These are phyloP conservation scores for Massarina eburnea DNA, from an alignment of 2,329 filamentous ascomycete species.

Conservation along the genomic window DNA sequence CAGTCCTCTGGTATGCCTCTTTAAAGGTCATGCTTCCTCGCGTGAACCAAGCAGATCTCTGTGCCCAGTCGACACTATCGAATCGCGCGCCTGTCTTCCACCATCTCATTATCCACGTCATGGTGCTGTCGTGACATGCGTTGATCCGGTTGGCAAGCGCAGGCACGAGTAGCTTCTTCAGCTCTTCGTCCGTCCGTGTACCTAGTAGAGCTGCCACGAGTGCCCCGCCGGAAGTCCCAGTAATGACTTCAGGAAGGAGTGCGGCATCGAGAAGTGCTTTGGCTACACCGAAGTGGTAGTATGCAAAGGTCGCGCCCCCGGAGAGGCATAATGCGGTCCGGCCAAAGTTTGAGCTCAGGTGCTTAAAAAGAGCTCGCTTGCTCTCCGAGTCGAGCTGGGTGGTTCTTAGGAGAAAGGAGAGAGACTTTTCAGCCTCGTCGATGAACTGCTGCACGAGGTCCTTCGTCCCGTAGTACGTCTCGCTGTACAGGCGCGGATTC, in stretches of 20 bases:
- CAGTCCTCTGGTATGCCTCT: constrained; percentile 91
- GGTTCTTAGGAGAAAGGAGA: constrained; percentile 70
- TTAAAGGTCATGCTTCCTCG: constrained; percentile 89
- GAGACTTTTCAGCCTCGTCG: constrained; percentile 73
- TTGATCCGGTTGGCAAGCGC: constrained; percentile 82
- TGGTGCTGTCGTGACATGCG: constrained; percentile 77
- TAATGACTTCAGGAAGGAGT: constrained; percentile 89
- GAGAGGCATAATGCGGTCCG: constrained; percentile 91
- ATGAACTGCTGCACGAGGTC: constrained; percentile 86
- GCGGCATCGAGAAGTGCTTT: constrained; percentile 86
- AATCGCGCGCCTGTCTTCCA: constrained; percentile 92
- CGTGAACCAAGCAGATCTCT: constrained; percentile 84
- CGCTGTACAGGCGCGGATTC: constrained; percentile 90
- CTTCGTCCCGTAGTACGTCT: constrained; percentile 98
- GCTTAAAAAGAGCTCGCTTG: constrained; percentile 82
- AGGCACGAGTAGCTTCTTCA: constrained; percentile 81
- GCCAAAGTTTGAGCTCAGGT: constrained; percentile 86
- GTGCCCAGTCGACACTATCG: constrained; percentile 90
- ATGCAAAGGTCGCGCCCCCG: constrained; percentile 91
- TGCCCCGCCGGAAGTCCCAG: constrained; percentile 92
- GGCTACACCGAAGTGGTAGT: constrained; percentile 93
- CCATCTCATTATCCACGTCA: constrained; percentile 80
- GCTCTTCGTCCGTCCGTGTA: constrained; percentile 87
- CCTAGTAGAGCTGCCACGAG: constrained; percentile 84
- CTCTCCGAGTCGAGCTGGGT: constrained; percentile 68